Evolutionary conservation across 306 rosid species (phyloP).

Genomic region (Cicer arietinum): DNA sequence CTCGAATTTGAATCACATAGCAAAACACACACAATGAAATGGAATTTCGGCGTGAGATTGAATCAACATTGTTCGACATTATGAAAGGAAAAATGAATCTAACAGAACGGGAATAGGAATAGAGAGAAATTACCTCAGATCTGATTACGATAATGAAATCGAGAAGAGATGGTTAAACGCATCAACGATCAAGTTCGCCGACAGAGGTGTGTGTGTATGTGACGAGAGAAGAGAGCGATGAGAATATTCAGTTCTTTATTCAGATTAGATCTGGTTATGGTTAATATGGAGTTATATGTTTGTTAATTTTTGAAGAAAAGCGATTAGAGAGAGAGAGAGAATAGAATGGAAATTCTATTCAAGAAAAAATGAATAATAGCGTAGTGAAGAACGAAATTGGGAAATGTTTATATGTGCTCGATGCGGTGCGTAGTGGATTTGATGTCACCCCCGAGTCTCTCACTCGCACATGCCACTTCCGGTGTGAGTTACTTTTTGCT

Average conservation of each 20-base stretch:
- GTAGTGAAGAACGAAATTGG: not conserved
- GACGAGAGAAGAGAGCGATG: conserved; percentile 20
- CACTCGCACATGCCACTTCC: not conserved
- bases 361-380: too few relatives aligned
- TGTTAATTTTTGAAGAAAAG: conserved; percentile 32
- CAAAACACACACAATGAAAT: conserved; percentile 34
- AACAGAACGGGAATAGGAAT: not conserved
- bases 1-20: conserved; percentile 28
- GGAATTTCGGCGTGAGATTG: not conserved
- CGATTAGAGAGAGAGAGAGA: conserved; percentile 2
- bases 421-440: not conserved
- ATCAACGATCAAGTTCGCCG: conserved; percentile 38
- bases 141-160: conserved; percentile 39
- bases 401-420: not conserved
- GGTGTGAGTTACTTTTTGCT: too few relatives aligned
- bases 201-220: conserved; percentile 8
- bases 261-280: conserved; percentile 54
- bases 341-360: conserved; percentile 3
- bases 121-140: conserved; percentile 50
- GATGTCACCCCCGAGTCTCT: not conserved
- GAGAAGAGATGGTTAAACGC: conserved; percentile 7
- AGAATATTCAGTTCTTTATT: conserved; percentile 38
- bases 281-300: not conserved
- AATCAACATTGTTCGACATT: conserved; percentile 32
- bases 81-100: not conserved